These are phyloP conservation scores for Ailanthus altissimus DNA, from an alignment of 345 rosid genomes.

Conservation along the genomic window DNA sequence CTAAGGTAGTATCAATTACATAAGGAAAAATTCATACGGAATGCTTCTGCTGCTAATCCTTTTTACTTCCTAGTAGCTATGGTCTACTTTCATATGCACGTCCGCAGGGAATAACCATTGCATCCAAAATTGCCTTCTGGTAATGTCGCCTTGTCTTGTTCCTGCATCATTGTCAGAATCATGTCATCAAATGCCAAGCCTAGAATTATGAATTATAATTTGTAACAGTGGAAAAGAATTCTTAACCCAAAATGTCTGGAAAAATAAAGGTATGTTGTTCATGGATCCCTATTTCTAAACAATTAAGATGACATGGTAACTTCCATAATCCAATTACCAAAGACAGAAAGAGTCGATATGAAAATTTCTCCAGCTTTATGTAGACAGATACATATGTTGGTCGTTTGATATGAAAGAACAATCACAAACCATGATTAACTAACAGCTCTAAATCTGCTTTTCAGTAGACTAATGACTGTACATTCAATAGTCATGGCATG, in stretches of 20 bases:
- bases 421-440: constrained; percentile 3
- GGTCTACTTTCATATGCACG: constrained; percentile 40
- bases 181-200: constrained; percentile 4
- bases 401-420: background rate
- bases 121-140: constrained; percentile 49
- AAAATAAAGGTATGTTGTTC: background rate
- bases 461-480: background rate
- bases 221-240: constrained; percentile 2
- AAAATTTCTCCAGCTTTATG: background rate
- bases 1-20: constrained; percentile 6
- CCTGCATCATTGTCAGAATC: constrained; percentile 38
- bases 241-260: background rate
- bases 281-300: background rate
- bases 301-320: background rate
- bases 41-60: constrained; percentile 4
- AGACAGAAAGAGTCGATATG: background rate
- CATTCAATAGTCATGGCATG: background rate
- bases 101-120: constrained; percentile 46
- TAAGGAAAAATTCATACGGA: background rate
- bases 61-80: constrained; percentile 12
- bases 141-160: constrained; percentile 40
- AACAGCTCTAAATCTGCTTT: background rate
- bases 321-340: background rate
- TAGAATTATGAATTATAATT: background rate
- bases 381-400: background rate